A percentile compares a stretch with the other conserved stretches of the same genome.
Conservation (phyloP, 768 basidiomycete species). For the Psilocybe subaeruginosa region DNA sequence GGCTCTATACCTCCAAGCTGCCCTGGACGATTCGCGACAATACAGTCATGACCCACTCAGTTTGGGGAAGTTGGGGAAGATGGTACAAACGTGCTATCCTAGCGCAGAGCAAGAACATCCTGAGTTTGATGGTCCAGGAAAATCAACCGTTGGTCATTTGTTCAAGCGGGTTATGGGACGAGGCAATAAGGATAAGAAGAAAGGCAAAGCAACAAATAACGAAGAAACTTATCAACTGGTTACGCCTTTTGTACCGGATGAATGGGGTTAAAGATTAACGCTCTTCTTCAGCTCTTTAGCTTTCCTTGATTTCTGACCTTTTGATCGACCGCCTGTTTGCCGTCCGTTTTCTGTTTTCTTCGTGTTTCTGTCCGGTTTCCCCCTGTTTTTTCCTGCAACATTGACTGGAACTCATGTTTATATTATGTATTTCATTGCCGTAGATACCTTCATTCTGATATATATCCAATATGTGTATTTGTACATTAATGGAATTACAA, state of each 20-base stretch:
- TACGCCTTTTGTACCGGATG: slow-evolving; percentile 80
- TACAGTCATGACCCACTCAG: slow-evolving; percentile 62
- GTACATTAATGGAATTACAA: background rate
- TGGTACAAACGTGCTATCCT: slow-evolving; percentile 70
- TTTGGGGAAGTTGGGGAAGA: slow-evolving; percentile 68
- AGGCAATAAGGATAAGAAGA: slow-evolving; percentile 43
- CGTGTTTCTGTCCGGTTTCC: background rate
- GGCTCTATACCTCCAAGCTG: slow-evolving; percentile 74
- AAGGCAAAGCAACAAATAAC: slow-evolving; percentile 62
- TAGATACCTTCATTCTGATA: slow-evolving; percentile 2
- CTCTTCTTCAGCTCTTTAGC: background rate
- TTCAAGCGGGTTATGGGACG: slow-evolving; percentile 66
- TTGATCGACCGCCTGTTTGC: background rate
- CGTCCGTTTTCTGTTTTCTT: slow-evolving; percentile 4
- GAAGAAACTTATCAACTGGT: slow-evolving; percentile 83
- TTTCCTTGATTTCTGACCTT: background rate
- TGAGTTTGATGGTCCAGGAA: slow-evolving; percentile 33
- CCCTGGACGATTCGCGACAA: slow-evolving; percentile 67
- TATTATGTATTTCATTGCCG: slow-evolving; percentile 3
- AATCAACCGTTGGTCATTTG: slow-evolving; percentile 51
- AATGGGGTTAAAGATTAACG: slow-evolving; percentile 55
- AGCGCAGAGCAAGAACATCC: slow-evolving; percentile 32
- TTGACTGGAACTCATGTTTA: background rate
- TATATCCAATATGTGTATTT: slow-evolving; percentile 3
- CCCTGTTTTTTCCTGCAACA: background rate